These are phyloP conservation scores for Penicillium corylophilum DNA, from an alignment of 2,329 filamentous ascomycete species.

Conservation along the genomic window DNA sequence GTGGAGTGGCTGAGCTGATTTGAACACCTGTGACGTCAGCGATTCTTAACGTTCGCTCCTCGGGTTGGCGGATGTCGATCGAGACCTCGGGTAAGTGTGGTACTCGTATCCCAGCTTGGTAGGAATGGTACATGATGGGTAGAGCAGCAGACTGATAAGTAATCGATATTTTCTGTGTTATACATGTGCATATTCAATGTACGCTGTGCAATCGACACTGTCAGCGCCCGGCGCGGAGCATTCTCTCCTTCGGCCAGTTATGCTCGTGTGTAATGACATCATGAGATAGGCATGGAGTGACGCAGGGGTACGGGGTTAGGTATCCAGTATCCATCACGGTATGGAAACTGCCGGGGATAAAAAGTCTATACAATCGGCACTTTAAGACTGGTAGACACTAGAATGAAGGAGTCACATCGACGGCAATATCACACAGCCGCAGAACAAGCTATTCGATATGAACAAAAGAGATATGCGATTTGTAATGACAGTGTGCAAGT, in stretches of 20 bases:
- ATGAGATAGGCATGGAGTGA: slow-evolving; percentile 1
- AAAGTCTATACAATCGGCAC: too few species aligned
- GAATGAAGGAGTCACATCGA: slow-evolving; percentile 6
- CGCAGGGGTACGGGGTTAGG: background rate
- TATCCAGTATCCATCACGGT: background rate
- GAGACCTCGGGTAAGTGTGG: background rate
- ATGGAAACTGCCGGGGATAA: background rate
- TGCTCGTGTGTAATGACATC: slow-evolving; percentile 8
- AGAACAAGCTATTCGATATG: slow-evolving; percentile 8
- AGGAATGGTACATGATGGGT: background rate
- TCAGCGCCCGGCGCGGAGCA: background rate
- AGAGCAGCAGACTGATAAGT: background rate
- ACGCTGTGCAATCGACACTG: background rate
- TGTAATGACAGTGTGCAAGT: slow-evolving; percentile 16
- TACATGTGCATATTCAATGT: too few species aligned
- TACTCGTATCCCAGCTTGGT: background rate
- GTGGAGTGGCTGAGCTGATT: background rate
- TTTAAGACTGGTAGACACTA: background rate
- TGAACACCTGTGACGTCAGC: background rate
- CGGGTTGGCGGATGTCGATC: background rate
- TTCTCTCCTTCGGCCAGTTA: background rate
- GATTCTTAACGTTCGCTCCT: background rate
- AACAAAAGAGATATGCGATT: slow-evolving; percentile 13
- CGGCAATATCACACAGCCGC: slow-evolving; percentile 6
- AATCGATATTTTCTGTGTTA: too few species aligned